phyloP scores from a whole-genome alignment of 306 rosid species.

The Cajanus cajan region DNA sequence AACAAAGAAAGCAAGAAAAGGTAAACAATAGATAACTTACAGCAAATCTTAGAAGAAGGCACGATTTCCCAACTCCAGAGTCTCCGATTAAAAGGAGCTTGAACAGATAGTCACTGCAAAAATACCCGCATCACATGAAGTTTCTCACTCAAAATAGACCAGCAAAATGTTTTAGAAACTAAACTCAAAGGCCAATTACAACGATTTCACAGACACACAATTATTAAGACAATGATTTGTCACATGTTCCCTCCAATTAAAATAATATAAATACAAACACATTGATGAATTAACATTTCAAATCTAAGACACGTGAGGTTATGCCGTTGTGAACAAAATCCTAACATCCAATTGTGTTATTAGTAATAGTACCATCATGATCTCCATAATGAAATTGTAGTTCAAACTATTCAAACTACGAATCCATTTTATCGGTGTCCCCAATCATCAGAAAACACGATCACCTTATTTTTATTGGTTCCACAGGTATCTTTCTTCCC shows the following conservation, averaged over 20 bases:
- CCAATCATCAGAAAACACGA: background rate
- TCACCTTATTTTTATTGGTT: background rate
- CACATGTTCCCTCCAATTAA: background rate
- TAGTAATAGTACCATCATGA: background rate
- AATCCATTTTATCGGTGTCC: background rate
- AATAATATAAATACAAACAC: background rate
- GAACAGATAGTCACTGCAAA: constrained; percentile 89
- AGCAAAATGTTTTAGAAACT: background rate
- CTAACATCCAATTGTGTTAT: background rate
- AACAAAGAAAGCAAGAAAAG: background rate
- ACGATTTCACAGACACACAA: background rate
- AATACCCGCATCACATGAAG: background rate
- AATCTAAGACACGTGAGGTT: background rate
- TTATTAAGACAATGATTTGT: background rate
- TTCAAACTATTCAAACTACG: constrained; percentile 2
- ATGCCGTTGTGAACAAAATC: background rate
- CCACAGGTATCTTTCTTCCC: too few species aligned
- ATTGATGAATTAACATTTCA: background rate
- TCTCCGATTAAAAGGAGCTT: constrained; percentile 98
- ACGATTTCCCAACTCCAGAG: constrained; percentile 98
- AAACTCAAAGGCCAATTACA: background rate
- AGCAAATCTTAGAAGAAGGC: constrained; percentile 98
- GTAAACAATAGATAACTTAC: constrained; percentile 51
- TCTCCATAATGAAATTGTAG: background rate
- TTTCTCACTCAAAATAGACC: constrained; percentile 25